phyloP scores from a whole-genome alignment of 495 filamentous ascomycete genomes.

The Aspergillus nanangensis region DNA sequence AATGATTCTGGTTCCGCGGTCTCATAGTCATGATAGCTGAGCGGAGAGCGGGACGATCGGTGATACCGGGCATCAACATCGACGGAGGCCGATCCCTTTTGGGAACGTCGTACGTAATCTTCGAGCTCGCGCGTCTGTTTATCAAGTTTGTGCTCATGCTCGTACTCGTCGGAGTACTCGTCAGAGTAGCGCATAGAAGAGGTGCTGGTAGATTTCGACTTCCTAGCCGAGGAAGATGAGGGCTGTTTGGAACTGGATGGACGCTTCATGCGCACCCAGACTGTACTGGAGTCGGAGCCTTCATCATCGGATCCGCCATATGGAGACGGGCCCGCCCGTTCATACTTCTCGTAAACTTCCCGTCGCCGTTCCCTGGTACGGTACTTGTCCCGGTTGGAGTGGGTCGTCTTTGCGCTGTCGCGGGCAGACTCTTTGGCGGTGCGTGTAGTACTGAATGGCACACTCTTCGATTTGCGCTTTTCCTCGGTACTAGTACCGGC shows the following conservation, averaged over 20 bases:
- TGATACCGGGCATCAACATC: slow-evolving; percentile 19
- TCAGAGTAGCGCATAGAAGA: slow-evolving; percentile 20
- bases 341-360: slow-evolving; percentile 42
- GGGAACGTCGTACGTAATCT: slow-evolving; percentile 37
- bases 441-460: slow-evolving; percentile 19
- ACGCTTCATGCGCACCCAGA: slow-evolving; percentile 14
- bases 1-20: slow-evolving; percentile 31
- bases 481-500: slow-evolving; percentile 29
- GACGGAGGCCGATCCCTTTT: slow-evolving; percentile 16
- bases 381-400: slow-evolving; percentile 36
- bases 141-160: slow-evolving; percentile 28
- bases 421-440: slow-evolving; percentile 28
- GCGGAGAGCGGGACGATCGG: slow-evolving; percentile 30
- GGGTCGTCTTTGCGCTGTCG: slow-evolving; percentile 25
- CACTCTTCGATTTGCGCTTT: slow-evolving; percentile 30
- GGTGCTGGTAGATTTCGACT: slow-evolving; percentile 16
- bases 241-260: no score
- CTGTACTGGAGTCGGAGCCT: slow-evolving; percentile 25
- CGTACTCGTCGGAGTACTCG: slow-evolving; percentile 20
- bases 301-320: slow-evolving; percentile 33
- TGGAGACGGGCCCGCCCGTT: slow-evolving; percentile 14
- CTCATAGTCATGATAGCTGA: slow-evolving; percentile 26
- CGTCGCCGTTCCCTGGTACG: slow-evolving; percentile 49
- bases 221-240: no score
- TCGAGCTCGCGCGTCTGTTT: no score